phyloP scores from a whole-genome alignment of 2,329 filamentous ascomycete genomes.

The Fusarium protoensiforme region DNA sequence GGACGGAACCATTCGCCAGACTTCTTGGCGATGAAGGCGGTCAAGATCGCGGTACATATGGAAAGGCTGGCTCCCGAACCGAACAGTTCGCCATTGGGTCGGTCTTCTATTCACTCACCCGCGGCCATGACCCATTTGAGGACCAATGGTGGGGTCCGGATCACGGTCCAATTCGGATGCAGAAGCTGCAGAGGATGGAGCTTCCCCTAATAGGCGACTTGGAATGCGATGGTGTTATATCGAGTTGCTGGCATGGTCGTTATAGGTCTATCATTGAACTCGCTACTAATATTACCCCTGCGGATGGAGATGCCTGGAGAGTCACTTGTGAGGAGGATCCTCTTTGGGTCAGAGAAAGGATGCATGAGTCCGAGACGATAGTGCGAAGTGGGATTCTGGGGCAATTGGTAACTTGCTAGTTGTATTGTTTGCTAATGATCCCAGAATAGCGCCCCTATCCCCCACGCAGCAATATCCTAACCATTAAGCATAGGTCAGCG shows the following conservation, averaged over 20 bases:
- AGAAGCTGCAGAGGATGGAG: conserved; percentile 16
- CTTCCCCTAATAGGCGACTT: conserved; percentile 7
- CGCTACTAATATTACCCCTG: neutral
- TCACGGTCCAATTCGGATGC: neutral
- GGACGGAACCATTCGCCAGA: conserved; percentile 19
- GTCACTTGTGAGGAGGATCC: conserved; percentile 1
- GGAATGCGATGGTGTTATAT: conserved; percentile 15
- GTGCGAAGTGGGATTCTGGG: neutral
- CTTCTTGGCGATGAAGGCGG: conserved; percentile 8
- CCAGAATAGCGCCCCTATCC: too few species aligned
- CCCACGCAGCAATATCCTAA: too few species aligned
- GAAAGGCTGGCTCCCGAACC: conserved; percentile 2
- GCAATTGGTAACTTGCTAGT: neutral
- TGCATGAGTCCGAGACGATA: neutral
- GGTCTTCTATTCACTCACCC: conserved; percentile 11
- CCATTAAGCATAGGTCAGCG: too few species aligned
- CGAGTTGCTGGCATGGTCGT: conserved; percentile 15
- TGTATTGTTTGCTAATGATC: neutral
- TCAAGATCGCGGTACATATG: conserved; percentile 4
- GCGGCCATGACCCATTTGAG: conserved; percentile 14
- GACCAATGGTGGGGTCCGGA: conserved; percentile 12
- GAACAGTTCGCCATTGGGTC: conserved; percentile 26
- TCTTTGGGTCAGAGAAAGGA: neutral
- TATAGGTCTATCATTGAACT: conserved; percentile 16
- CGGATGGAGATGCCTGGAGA: conserved; percentile 7